phyloP scores from a whole-genome alignment of 1,284 basidiomycete genomes.

The Pulveroboletus sp. region DNA sequence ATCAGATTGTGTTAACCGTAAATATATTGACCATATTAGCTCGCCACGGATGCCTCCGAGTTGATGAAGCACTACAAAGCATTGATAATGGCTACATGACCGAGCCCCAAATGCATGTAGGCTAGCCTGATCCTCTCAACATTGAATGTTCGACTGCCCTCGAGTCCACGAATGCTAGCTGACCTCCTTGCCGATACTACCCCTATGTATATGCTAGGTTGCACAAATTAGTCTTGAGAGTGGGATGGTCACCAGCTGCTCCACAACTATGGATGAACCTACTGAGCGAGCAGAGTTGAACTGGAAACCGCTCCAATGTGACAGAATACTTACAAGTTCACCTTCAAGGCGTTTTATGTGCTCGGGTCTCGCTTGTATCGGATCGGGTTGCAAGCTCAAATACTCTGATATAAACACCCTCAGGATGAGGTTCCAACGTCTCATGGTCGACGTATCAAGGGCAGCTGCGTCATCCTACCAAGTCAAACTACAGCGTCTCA shows the following conservation, averaged over 20 bases:
- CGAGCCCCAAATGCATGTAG: background rate
- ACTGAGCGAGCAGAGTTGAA: slow-evolving; percentile 22
- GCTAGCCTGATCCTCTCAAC: background rate
- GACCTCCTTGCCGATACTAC: background rate
- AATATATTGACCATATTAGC: slow-evolving; percentile 27
- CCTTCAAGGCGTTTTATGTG: slow-evolving; percentile 19
- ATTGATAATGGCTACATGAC: slow-evolving; percentile 35
- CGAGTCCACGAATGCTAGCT: background rate
- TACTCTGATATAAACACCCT: slow-evolving; percentile 92
- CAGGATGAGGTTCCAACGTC: slow-evolving; percentile 87
- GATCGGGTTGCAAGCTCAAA: slow-evolving; percentile 64
- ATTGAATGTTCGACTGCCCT: background rate
- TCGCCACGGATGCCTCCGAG: slow-evolving; percentile 44
- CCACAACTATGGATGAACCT: slow-evolving; percentile 15
- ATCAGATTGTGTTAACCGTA: background rate
- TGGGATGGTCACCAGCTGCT: background rate
- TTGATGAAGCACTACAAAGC: slow-evolving; percentile 50
- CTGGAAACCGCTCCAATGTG: background rate
- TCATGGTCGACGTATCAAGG: slow-evolving; percentile 84
- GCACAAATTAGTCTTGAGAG: slow-evolving; percentile 1
- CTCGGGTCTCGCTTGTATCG: slow-evolving; percentile 6
- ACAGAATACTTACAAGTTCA: slow-evolving; percentile 32
- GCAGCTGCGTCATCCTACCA: slow-evolving; percentile 85
- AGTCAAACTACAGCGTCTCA: slow-evolving; percentile 1
- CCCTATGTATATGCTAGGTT: background rate